These are phyloP conservation scores for Fusarium palustre DNA, from an alignment of 2,329 filamentous ascomycete species.

Conservation along the genomic window DNA sequence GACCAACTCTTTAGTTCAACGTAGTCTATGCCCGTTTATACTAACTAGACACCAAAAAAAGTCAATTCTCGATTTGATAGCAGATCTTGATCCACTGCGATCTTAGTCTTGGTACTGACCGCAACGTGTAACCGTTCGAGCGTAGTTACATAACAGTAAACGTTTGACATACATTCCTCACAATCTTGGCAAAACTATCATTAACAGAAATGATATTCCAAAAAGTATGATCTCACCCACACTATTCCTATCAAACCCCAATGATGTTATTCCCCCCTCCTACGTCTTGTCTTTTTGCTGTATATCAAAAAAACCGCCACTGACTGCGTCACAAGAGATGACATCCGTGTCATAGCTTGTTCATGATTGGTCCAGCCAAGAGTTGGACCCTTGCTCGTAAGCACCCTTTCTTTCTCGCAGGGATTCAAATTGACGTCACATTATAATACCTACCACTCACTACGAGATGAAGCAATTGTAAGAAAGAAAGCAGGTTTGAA, in stretches of 20 bases:
- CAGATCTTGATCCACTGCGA: constrained; percentile 19
- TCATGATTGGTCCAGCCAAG: constrained; percentile 23
- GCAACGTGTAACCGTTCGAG: constrained; percentile 2
- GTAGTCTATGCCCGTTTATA: neutral
- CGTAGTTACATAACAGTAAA: neutral
- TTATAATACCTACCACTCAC: neutral
- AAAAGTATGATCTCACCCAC: neutral
- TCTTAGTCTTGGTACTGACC: constrained; percentile 7
- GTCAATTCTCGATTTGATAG: neutral
- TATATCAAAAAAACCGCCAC: constrained; percentile 2
- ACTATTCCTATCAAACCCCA: neutral
- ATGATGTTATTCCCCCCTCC: too few relatives aligned
- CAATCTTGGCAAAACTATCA: neutral
- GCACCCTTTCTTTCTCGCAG: neutral
- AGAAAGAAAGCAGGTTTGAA: constrained; percentile 36
- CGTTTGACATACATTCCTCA: constrained; percentile 16
- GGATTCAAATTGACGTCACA: constrained; percentile 34
- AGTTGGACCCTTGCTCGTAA: constrained; percentile 16
- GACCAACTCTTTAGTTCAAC: too few relatives aligned
- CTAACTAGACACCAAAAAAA: too few relatives aligned
- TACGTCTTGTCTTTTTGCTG: neutral
- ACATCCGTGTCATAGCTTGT: constrained; percentile 28
- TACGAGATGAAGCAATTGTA: neutral
- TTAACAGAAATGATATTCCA: neutral
- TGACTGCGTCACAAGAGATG: constrained; percentile 22